These are phyloP conservation scores for Durio zibethinus DNA, from an alignment of 345 rosid species.

Conservation along the genomic window DNA sequence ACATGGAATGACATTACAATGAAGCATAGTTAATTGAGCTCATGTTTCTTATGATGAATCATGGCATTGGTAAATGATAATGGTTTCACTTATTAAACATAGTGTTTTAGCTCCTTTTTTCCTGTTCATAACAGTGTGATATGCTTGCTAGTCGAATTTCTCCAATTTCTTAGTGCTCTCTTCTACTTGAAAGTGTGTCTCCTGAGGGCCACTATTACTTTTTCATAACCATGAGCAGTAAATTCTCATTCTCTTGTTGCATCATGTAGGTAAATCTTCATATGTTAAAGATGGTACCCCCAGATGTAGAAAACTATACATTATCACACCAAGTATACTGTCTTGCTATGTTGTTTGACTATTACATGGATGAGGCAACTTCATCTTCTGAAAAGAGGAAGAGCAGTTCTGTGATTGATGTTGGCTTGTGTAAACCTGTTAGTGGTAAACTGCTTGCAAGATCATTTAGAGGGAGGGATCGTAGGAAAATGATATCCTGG, in stretches of 20 bases:
- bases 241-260: constrained; percentile 14
- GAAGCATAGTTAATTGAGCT: not conserved
- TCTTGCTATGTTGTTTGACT: constrained; percentile 86
- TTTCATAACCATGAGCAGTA: not conserved
- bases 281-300: constrained; percentile 61
- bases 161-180: not conserved
- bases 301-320: constrained; percentile 50
- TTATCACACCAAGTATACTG: constrained; percentile 71
- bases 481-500: constrained; percentile 89
- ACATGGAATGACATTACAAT: not conserved
- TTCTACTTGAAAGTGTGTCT: not conserved
- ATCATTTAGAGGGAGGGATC: constrained; percentile 86
- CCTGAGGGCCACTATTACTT: not conserved
- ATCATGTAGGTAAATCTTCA: constrained; percentile 70
- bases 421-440: constrained; percentile 79
- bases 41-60: not conserved
- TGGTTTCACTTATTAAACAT: not conserved
- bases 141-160: not conserved
- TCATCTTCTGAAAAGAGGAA: constrained; percentile 45
- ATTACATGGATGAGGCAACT: constrained; percentile 58
- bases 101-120: not conserved
- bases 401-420: constrained; percentile 59
- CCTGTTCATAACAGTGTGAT: not conserved
- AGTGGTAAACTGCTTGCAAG: constrained; percentile 69
- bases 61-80: not conserved